Base-by-base conservation (phyloP, 176 grass and related monocot species). In the Canna indica region DNA sequence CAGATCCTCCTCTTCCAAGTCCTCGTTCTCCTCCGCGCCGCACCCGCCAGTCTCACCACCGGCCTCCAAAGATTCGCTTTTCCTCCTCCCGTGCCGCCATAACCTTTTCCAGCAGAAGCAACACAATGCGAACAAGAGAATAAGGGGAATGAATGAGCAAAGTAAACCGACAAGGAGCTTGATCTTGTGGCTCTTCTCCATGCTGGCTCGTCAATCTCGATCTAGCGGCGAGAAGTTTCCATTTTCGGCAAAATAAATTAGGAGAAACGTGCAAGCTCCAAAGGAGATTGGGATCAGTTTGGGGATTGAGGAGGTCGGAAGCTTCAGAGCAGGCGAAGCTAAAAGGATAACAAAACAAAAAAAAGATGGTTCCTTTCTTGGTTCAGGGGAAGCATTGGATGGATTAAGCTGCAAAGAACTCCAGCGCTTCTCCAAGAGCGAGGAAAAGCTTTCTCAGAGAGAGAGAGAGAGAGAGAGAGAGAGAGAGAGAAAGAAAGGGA, bases 1-100 rank as follows among this genome's bases (percentile, higher is more conserved):
- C 15, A 96, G 78, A 71, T 68, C 79, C 81, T 96, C 93, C 54
- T 59, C 52, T 20, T 81, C 41, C 67, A 47, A 5, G 22, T 53
- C 71, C 20, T 62, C 77, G 1, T 70, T 41, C 42, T 47, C 67
- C 67, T 4, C 25, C 11, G 9, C 10, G 59, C 59, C 28, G 45
- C 67, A 5, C 28, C 33, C 68, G 6, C 50, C 71, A 36, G 28
- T 68, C 59, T 70, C 42, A 15, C 39, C 24, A 25, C 78, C 74
- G 20, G 48, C 46, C 50, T 86, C 79, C 44, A 77, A 42, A 1
- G 62, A 44, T 8, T 47, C 58, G n/a, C 68, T 60, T 29, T 30
- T 70, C 38, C 34, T 54, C 18, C 39, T 31, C 38, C 48, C 35
- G 18, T 53, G 28, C 52, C 66, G 79, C 75, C 35, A n/a, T n/a